Evolutionary conservation across 1,284 basidiomycete species (phyloP).

Genomic region (Puccinia coronata): DNA sequence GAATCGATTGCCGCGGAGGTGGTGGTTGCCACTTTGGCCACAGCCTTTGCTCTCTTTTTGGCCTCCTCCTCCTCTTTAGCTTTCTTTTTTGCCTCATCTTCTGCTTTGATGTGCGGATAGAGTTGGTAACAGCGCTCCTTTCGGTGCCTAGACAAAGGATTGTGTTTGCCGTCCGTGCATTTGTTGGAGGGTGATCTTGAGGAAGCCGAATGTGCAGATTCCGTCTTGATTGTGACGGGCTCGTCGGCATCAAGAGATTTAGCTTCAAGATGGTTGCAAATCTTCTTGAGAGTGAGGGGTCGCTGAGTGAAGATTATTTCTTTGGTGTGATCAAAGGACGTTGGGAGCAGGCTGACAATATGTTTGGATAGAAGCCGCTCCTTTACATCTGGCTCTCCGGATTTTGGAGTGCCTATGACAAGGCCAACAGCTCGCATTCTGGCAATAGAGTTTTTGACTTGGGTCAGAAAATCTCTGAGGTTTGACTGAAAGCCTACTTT

Average conservation of each 20-base stretch:
- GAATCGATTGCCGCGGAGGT: background rate
- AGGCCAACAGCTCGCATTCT: background rate
- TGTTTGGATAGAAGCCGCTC: background rate
- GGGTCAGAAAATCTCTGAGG: too few relatives aligned
- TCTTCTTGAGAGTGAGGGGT: background rate
- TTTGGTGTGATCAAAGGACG: background rate
- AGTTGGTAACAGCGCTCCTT: conserved; percentile 8
- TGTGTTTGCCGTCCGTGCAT: conserved; percentile 19
- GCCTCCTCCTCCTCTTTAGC: background rate
- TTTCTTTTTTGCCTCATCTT: too few relatives aligned
- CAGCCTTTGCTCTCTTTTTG: background rate
- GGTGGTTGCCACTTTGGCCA: background rate
- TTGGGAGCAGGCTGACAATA: background rate
- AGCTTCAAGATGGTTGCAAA: background rate
- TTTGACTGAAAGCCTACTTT: background rate
- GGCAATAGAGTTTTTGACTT: background rate
- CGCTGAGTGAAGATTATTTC: background rate
- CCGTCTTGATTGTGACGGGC: background rate
- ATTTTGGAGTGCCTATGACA: background rate
- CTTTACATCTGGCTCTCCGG: background rate
- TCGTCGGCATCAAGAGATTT: background rate
- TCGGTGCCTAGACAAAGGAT: background rate
- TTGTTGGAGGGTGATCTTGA: background rate
- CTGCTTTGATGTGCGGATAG: background rate
- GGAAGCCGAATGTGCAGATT: background rate